Percentiles rank a stretch among this genome's conserved stretches.
phyloP scores from a whole-genome alignment of 1,139 yeast species.

The Scheffersomyces illinoinensis region DNA sequence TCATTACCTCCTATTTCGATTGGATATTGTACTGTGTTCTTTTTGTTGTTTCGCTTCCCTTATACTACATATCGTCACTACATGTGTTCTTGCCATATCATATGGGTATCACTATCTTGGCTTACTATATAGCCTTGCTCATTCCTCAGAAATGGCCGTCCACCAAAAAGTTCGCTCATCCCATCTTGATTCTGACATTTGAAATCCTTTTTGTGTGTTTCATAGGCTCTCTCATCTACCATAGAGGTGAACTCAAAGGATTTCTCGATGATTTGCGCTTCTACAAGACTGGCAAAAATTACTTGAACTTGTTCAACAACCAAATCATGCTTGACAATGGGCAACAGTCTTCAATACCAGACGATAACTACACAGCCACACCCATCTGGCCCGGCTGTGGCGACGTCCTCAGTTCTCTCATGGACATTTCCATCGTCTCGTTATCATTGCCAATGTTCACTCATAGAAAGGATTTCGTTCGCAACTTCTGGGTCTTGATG shows the following conservation, averaged over 20 bases:
- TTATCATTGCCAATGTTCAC: conserved; percentile 77
- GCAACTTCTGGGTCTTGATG: conserved; percentile 57
- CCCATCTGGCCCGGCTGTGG: conserved; percentile 79
- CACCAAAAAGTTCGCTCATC: conserved; percentile 60
- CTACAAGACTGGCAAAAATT: conserved; percentile 72
- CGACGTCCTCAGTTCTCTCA: conserved; percentile 64
- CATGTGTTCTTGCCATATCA: conserved; percentile 65
- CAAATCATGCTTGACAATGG: conserved; percentile 32
- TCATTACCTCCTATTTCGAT: conserved; percentile 51
- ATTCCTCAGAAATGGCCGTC: conserved; percentile 50
- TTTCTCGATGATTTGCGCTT: conserved; percentile 51
- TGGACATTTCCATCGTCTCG: conserved; percentile 78
- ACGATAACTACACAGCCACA: conserved; percentile 30
- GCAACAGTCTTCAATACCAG: conserved; percentile 12
- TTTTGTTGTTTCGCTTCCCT: conserved; percentile 56
- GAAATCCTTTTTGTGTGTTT: conserved; percentile 61
- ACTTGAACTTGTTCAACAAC: conserved; percentile 55
- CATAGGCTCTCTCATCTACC: conserved; percentile 57
- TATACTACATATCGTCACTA: conserved; percentile 46
- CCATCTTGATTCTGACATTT: conserved; percentile 67
- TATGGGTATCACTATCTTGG: conserved; percentile 55
- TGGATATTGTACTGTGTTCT: conserved; percentile 51
- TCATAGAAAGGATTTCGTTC: conserved; percentile 62
- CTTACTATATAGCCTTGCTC: conserved; percentile 53
- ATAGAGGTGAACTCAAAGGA: conserved; percentile 41